Conservation (phyloP, 1,139 yeast genomes). For the Geotrichum cucujoidarum region DNA sequence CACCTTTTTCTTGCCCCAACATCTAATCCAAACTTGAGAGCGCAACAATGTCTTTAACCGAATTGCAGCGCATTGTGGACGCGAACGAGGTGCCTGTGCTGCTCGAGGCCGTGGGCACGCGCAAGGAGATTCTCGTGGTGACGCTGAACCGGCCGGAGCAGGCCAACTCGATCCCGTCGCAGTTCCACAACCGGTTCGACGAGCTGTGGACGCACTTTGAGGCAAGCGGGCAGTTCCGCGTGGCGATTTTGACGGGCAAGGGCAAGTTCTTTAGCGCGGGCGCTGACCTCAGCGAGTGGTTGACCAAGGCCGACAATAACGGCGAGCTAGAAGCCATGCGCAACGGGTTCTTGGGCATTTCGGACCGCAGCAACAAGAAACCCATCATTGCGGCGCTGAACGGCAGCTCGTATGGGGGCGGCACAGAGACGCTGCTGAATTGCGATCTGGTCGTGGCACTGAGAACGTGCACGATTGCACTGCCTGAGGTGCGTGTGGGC, state of each 20-base stretch:
- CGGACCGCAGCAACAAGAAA: slow-evolving; percentile 30
- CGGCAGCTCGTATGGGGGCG: slow-evolving; percentile 35
- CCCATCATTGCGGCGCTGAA: slow-evolving; percentile 36
- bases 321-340: not conserved
- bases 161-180: slow-evolving; percentile 26
- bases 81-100: slow-evolving; percentile 12
- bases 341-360: slow-evolving; percentile 33
- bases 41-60: too few relatives aligned
- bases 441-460: slow-evolving; percentile 35
- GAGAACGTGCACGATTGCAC: slow-evolving; percentile 27
- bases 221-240: slow-evolving; percentile 26
- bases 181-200: slow-evolving; percentile 23
- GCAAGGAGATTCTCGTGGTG: slow-evolving; percentile 25
- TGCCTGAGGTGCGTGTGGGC: slow-evolving; percentile 36
- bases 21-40: too few relatives aligned
- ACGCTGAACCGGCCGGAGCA: slow-evolving; percentile 27
- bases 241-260: slow-evolving; percentile 33
- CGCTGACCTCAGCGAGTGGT: slow-evolving; percentile 29
- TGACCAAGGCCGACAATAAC: slow-evolving; percentile 5
- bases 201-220: slow-evolving; percentile 33
- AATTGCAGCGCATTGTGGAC: slow-evolving; percentile 3
- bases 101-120: slow-evolving; percentile 12
- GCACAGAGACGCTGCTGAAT: slow-evolving; percentile 34
- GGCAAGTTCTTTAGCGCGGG: slow-evolving; percentile 35
- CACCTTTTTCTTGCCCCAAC: too few relatives aligned